phyloP scores from a whole-genome alignment of 169 alveolate genomes.

The Ichthyophthirius multifiliis region DNA sequence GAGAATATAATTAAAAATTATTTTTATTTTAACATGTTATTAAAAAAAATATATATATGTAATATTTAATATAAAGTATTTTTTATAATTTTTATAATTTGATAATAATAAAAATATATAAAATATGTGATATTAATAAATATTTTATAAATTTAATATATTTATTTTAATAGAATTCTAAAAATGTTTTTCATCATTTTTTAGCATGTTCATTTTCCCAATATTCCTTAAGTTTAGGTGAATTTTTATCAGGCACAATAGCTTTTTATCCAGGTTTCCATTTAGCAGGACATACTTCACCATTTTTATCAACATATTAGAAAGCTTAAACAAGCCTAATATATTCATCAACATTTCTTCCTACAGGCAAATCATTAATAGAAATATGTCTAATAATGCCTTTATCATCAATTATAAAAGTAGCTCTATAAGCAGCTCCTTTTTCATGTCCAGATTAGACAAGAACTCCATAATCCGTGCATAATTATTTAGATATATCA shows the following conservation, averaged over 20 bases:
- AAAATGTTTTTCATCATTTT: neutral
- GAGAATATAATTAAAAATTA: too few species aligned
- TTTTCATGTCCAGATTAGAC: constrained; percentile 80
- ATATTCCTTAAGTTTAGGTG: neutral
- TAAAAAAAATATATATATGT: too few species aligned
- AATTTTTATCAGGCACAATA: constrained; percentile 48
- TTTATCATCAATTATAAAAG: constrained; percentile 95
- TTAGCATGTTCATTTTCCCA: neutral
- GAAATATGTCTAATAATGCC: constrained; percentile 95
- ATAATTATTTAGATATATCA: constrained; percentile 91
- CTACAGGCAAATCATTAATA: constrained; percentile 97
- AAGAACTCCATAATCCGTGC: constrained; percentile 92
- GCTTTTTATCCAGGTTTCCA: constrained; percentile 97
- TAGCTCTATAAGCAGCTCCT: constrained; percentile 98
- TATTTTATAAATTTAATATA: too few species aligned
- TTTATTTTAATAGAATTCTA: too few species aligned
- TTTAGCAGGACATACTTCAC: constrained; percentile 98
- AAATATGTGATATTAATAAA: too few species aligned
- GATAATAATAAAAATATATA: too few species aligned
- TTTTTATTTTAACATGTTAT: too few species aligned
- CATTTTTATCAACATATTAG: constrained; percentile 94
- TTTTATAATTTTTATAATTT: too few species aligned
- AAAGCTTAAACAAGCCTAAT: constrained; percentile 96
- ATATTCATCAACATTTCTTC: constrained; percentile 97
- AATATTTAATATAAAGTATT: too few species aligned